A percentile compares a stretch with the other conserved stretches of the same genome.
Evolutionary conservation across 257 asterid species (phyloP).

Genomic region (Przewalskia tangutica): DNA sequence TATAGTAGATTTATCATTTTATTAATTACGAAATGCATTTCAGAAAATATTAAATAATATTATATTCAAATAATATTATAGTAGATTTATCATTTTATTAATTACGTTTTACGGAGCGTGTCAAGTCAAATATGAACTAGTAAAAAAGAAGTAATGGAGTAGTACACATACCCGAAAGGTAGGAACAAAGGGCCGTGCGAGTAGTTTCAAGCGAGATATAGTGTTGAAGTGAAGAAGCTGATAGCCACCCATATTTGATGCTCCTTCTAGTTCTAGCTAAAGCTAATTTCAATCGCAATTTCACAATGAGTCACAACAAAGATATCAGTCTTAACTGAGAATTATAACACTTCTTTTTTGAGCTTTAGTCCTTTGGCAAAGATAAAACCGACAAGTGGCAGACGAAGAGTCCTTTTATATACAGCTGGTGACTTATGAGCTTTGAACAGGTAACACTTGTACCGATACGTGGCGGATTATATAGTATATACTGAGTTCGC

Average conservation of each 20-base stretch:
- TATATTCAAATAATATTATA: too few relatives aligned
- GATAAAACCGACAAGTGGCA: background rate
- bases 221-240: background rate
- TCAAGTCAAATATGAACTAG: too few relatives aligned
- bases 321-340: background rate
- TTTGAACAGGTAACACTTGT: background rate
- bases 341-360: background rate
- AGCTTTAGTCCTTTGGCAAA: background rate
- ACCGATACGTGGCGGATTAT: background rate
- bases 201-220: background rate
- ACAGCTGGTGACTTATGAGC: background rate
- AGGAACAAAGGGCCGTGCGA: background rate
- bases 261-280: background rate
- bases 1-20: too few relatives aligned
- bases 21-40: too few relatives aligned
- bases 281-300: background rate
- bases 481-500: background rate
- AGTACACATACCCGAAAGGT: background rate
- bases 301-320: background rate
- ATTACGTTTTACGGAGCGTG: too few relatives aligned
- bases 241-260: background rate
- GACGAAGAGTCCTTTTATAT: background rate
- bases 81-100: too few relatives aligned
- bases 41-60: too few relatives aligned
- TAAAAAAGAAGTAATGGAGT: too few relatives aligned